phyloP scores from a whole-genome alignment of 495 filamentous ascomycete genomes.

The Neurospora sp. region DNA sequence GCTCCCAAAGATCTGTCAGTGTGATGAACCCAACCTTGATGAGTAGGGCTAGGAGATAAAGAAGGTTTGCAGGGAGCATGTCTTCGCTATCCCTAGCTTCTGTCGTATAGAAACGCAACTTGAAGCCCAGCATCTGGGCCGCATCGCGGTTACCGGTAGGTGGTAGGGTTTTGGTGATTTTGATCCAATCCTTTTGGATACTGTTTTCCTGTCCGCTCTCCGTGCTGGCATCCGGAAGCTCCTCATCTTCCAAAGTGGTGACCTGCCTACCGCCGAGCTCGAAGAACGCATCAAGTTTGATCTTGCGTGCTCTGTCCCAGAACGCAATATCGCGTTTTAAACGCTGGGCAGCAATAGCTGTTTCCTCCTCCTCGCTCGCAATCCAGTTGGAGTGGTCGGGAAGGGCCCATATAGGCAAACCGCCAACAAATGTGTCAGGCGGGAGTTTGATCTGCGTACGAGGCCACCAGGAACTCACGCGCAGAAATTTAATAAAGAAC shows the following conservation, averaged over 20 bases:
- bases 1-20: conserved; percentile 84
- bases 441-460: conserved; percentile 38
- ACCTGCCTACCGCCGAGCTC: conserved; percentile 60
- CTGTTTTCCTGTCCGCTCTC: conserved; percentile 34
- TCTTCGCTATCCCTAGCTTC: conserved; percentile 56
- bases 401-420: conserved; percentile 72
- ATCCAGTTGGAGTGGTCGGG: conserved; percentile 51
- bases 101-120: conserved; percentile 85
- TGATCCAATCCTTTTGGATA: conserved; percentile 60
- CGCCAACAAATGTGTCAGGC: conserved; percentile 30
- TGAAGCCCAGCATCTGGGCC: conserved; percentile 93
- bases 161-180: conserved; percentile 66
- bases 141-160: conserved; percentile 81
- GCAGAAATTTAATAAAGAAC: conserved; percentile 87
- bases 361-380: conserved; percentile 56
- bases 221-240: conserved; percentile 34
- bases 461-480: conserved; percentile 96
- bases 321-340: conserved; percentile 62
- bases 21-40: conserved; percentile 98
- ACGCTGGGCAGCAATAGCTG: conserved; percentile 36
- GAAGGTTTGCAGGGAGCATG: conserved; percentile 75
- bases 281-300: conserved; percentile 78
- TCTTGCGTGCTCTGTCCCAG: conserved; percentile 67
- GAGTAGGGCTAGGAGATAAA: conserved; percentile 79
- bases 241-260: conserved; percentile 38